Conservation (phyloP, 2,329 filamentous ascomycete genomes). For the Talaromyces sp. region DNA sequence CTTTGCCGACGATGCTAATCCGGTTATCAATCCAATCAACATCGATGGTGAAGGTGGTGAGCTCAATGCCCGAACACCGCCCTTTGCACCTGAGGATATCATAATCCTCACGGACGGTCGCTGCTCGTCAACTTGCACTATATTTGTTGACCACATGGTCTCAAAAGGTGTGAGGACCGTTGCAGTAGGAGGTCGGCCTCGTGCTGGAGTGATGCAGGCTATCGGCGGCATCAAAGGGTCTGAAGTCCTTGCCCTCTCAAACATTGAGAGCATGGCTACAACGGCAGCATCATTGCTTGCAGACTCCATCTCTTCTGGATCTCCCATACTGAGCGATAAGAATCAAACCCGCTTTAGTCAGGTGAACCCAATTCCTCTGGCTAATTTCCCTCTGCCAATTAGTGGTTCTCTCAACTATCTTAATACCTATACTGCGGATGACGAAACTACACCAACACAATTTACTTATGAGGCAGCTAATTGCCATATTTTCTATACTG, state of each 20-base stretch:
- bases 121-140: slow-evolving; percentile 24
- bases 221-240: slow-evolving; percentile 59
- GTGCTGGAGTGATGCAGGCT: slow-evolving; percentile 53
- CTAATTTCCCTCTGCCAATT: background rate
- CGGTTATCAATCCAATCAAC: slow-evolving; percentile 22
- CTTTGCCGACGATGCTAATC: slow-evolving; percentile 20
- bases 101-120: slow-evolving; percentile 12
- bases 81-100: slow-evolving; percentile 25
- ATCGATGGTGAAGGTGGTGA: slow-evolving; percentile 25
- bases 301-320: background rate
- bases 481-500: slow-evolving; percentile 57
- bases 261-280: slow-evolving; percentile 22
- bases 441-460: slow-evolving; percentile 47
- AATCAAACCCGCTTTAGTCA: slow-evolving; percentile 8
- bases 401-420: slow-evolving; percentile 34
- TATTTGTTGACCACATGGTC: slow-evolving; percentile 22
- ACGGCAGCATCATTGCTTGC: background rate
- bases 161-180: slow-evolving; percentile 50
- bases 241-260: slow-evolving; percentile 16
- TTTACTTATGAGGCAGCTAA: slow-evolving; percentile 58
- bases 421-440: slow-evolving; percentile 40
- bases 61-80: slow-evolving; percentile 20
- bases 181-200: slow-evolving; percentile 56
- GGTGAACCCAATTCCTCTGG: slow-evolving; percentile 9
- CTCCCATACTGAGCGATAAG: background rate